phyloP scores from a whole-genome alignment of 78 protist genomes.

The Dictyostelium discoideum region dicty_2.7 NC_007088.5:1370501-1371000 shows the following conservation, averaged over 20 bases:
- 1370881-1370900: background rate
- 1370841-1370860: background rate
- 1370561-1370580: background rate
- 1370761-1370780: background rate
- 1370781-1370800: background rate
- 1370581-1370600: background rate
- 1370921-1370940: background rate
- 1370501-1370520: background rate
- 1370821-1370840: background rate
- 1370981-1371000: background rate
- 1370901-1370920: background rate
- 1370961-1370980: background rate
- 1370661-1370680: constrained; percentile 1
- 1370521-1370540: background rate
- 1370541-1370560: background rate
- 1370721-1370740: background rate
- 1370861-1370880: background rate
- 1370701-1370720: constrained; percentile 10
- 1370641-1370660: constrained; percentile 15
- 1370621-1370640: constrained; percentile 1
- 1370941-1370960: background rate
- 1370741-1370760: background rate
- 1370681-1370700: constrained; percentile 10
- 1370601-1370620: constrained; percentile 1
- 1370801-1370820: background rate